Base-by-base conservation (phyloP, 2,329 filamentous ascomycete species). In the Pyricularia sp. region DNA sequence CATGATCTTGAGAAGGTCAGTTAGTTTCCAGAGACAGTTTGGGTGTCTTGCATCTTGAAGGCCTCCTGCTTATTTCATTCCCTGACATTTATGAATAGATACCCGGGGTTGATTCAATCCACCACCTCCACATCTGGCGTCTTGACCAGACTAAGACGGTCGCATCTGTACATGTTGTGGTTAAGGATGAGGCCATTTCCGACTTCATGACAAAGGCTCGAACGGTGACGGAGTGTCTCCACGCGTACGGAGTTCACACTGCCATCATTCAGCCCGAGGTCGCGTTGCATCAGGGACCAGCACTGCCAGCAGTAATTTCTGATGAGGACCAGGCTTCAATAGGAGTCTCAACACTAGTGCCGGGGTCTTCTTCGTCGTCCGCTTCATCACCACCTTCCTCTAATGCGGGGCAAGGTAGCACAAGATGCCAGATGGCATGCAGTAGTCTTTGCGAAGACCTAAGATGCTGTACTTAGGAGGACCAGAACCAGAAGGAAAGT, bases 101-200 rank as follows among this genome's bases (percentile, higher is more conserved):
- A 50, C 84, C 86, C 0, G 90, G 90, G 0, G 83, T 93, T 23
- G 76, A 86, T 25, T 88, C 88, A 0, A 83, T 93, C 17, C 90
- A 92, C 71, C 89, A 93, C 72, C 81, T 93, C 20, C 90, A 92
- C 72, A 85, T 92, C 71, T 93, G 91, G 90, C 84, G 87, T 2
- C 82, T 93, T 3, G 87, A 90, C 74, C 90, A 94, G 77, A 82
- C 83, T 67, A 92, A 91, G 73, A 82, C 86, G 4, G 82, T 93
- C 65, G 91, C 91, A 9, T 88, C 88, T 0, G 90, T 88, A 0
- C 90, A 92, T 74, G 79, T 93, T 1, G 82, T 90, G 0, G 84
- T 92, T 20, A 82, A 84, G 1, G 84, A 87, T 70, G 80, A 83
- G 67, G 83, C 83, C 10, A 77, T 91, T 28, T 76, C 80, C 50